phyloP scores from a whole-genome alignment of 2,329 filamentous ascomycete genomes.

The Metarhizium brunneum region DNA sequence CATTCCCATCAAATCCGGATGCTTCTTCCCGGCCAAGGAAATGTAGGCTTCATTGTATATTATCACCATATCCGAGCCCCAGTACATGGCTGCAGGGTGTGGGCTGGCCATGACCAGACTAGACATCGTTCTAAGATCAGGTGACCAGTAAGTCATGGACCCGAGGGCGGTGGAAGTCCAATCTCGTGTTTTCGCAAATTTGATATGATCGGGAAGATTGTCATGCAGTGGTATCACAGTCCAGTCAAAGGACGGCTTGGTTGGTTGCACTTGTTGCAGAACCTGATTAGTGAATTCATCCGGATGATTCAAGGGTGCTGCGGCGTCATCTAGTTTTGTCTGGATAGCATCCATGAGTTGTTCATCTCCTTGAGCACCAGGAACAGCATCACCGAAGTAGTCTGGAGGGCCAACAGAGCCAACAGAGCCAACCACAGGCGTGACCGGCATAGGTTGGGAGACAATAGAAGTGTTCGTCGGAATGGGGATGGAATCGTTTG shows the following conservation, averaged over 20 bases:
- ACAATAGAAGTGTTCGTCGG: slow-evolving; percentile 4
- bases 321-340: slow-evolving; percentile 8
- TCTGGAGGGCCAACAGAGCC: slow-evolving; percentile 20
- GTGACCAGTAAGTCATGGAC: slow-evolving; percentile 64
- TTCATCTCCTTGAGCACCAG: slow-evolving; percentile 4
- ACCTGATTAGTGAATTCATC: slow-evolving; percentile 34
- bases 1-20: slow-evolving; percentile 66
- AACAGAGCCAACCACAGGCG: slow-evolving; percentile 14
- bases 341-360: slow-evolving; percentile 1
- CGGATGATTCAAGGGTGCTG: slow-evolving; percentile 21
- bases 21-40: slow-evolving; percentile 64
- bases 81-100: slow-evolving; percentile 69
- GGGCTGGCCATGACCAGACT: slow-evolving; percentile 75
- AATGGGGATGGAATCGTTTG: slow-evolving; percentile 23
- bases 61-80: slow-evolving; percentile 59
- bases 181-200: slow-evolving; percentile 60
- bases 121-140: slow-evolving; percentile 66
- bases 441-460: slow-evolving; percentile 25
- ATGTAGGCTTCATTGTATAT: slow-evolving; percentile 71
- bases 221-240: slow-evolving; percentile 58
- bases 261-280: slow-evolving; percentile 19
- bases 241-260: slow-evolving; percentile 57
- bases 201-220: slow-evolving; percentile 60
- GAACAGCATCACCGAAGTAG: slow-evolving; percentile 31
- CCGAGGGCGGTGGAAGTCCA: slow-evolving; percentile 68